A percentile compares a stretch with the other conserved stretches of the same genome.
Evolutionary conservation across 2,329 filamentous ascomycete species (phyloP).

Genomic region (Nannizziopsis barbatae): DNA sequence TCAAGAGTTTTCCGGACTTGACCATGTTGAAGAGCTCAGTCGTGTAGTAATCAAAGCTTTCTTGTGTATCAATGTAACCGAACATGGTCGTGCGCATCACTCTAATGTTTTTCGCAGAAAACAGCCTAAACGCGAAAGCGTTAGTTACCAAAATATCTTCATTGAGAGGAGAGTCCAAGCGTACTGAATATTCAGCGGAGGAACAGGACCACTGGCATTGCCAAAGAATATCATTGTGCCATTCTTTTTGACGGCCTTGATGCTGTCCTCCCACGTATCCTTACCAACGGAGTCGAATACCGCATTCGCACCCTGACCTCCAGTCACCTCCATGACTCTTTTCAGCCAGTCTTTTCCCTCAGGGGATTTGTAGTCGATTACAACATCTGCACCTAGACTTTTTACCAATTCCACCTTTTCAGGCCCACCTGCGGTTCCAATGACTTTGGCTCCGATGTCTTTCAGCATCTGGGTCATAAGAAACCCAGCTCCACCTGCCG

Average conservation of each 20-base stretch:
- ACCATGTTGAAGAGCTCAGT: slow-evolving; percentile 65
- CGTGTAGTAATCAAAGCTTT: slow-evolving; percentile 60
- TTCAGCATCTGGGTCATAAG: slow-evolving; percentile 65
- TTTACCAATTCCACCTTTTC: slow-evolving; percentile 63
- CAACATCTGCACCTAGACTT: slow-evolving; percentile 55
- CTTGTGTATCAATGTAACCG: slow-evolving; percentile 56
- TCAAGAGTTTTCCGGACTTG: slow-evolving; percentile 55
- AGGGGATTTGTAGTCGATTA: slow-evolving; percentile 73
- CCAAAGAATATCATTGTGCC: slow-evolving; percentile 69
- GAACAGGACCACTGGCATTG: slow-evolving; percentile 68
- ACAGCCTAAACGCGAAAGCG: slow-evolving; percentile 29
- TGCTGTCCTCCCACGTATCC: slow-evolving; percentile 66
- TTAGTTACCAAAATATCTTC: no score
- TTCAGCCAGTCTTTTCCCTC: slow-evolving; percentile 70
- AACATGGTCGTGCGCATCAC: slow-evolving; percentile 64
- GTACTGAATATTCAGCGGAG: slow-evolving; percentile 52
- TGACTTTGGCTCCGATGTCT: slow-evolving; percentile 60
- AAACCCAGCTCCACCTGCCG: slow-evolving; percentile 69
- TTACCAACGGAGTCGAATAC: slow-evolving; percentile 83
- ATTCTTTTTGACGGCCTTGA: slow-evolving; percentile 65
- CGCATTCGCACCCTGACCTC: slow-evolving; percentile 58
- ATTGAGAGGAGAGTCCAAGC: slow-evolving; percentile 31
- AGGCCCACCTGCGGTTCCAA: slow-evolving; percentile 63
- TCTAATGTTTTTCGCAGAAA: slow-evolving; percentile 65
- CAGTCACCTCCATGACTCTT: slow-evolving; percentile 72